These are phyloP conservation scores for Paramecium sexaurelia DNA, from an alignment of 73 alveolate species.

Conservation along the genomic window DNA sequence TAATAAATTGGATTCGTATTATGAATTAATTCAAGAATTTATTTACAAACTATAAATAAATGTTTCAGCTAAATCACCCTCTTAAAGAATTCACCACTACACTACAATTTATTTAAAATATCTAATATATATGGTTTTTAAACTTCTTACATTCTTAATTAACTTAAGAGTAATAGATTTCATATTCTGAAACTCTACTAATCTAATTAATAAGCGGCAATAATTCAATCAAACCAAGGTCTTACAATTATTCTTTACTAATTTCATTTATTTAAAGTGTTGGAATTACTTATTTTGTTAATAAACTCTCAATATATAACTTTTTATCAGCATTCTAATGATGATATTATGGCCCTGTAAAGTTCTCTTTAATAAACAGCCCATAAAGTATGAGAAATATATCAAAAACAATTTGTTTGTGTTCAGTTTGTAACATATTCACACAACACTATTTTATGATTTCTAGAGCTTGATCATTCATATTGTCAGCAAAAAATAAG, in stretches of 20 bases:
- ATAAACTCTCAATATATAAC: not conserved
- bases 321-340: slow-evolving; percentile 10
- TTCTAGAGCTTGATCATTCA: not conserved
- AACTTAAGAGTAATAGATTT: slow-evolving; percentile 9
- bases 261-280: not conserved
- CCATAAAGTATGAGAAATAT: not conserved
- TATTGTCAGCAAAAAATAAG: not conserved
- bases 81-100: slow-evolving; percentile 35
- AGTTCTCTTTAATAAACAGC: slow-evolving; percentile 6
- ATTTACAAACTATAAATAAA: not conserved
- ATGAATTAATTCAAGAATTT: not conserved
- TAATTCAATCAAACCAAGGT: not conserved
- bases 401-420: not conserved
- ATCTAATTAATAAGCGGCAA: not conserved
- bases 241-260: not conserved
- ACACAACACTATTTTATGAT: not conserved
- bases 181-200: slow-evolving; percentile 39
- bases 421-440: not conserved
- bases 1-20: not conserved
- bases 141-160: slow-evolving; percentile 14
- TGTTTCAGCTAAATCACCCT: slow-evolving; percentile 31
- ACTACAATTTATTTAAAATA: not conserved
- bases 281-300: slow-evolving; percentile 26
- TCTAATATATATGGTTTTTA: not conserved
- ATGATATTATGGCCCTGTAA: slow-evolving; percentile 30